Evolutionary conservation across 306 rosid species (phyloP).

Genomic region (Gleditsia sinensis): DNA sequence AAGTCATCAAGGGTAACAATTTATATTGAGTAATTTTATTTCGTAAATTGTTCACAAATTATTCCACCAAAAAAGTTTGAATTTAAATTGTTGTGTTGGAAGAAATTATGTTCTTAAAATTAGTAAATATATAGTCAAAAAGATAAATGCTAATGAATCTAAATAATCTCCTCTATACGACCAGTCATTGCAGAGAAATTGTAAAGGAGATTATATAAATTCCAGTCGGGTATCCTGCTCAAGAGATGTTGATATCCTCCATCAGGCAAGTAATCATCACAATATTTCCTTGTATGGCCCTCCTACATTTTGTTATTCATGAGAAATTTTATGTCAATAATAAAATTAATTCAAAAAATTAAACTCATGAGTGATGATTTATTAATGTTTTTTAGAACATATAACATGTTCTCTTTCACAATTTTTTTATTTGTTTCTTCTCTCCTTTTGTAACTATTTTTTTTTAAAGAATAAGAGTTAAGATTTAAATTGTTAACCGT

Average conservation of each 20-base stretch:
- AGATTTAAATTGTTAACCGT: too few relatives aligned
- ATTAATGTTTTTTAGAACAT: too few relatives aligned
- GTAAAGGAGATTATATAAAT: slow-evolving; percentile 40
- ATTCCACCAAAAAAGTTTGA: too few relatives aligned
- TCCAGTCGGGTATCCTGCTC: slow-evolving; percentile 35
- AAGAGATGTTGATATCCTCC: not conserved
- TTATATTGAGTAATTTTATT: too few relatives aligned
- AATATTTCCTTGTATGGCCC: not conserved
- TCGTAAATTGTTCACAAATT: too few relatives aligned
- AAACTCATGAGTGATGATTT: too few relatives aligned
- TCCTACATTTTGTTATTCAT: not conserved
- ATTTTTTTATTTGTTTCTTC: too few relatives aligned
- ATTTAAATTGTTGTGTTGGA: too few relatives aligned
- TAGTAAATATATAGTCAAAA: not conserved
- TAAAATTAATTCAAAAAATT: not conserved
- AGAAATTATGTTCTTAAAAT: not conserved
- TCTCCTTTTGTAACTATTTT: too few relatives aligned
- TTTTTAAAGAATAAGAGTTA: too few relatives aligned
- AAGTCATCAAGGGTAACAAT: not conserved
- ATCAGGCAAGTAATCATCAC: slow-evolving; percentile 23
- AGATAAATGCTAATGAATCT: not conserved
- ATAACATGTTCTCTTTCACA: too few relatives aligned
- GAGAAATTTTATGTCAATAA: not conserved
- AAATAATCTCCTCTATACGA: not conserved
- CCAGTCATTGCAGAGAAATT: slow-evolving; percentile 50